phyloP scores from a whole-genome alignment of 225 moss, liverwort and hornwort genomes.

The Sphagnum tenellum region DNA sequence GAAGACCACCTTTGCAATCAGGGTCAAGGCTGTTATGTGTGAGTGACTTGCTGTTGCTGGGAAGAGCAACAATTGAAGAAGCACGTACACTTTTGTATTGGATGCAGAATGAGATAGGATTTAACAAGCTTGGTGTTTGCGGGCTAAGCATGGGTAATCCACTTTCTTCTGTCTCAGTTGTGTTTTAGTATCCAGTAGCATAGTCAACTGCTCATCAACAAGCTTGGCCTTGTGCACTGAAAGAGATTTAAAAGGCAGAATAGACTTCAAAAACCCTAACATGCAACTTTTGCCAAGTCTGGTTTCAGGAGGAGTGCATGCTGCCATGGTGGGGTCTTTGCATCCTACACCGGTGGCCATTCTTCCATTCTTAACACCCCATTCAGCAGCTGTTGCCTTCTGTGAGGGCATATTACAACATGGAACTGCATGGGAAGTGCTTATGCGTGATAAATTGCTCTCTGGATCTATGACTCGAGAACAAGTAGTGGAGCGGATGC shows the following conservation, averaged over 20 bases:
- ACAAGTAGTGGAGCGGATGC: slow-evolving; percentile 79
- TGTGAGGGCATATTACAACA: slow-evolving; percentile 95
- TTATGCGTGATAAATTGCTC: slow-evolving; percentile 77
- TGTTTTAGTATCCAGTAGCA: no score
- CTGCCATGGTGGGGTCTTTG: slow-evolving; percentile 94
- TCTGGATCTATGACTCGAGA: slow-evolving; percentile 73
- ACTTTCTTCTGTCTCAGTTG: neutral
- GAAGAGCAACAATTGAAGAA: slow-evolving; percentile 96
- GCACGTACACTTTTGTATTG: slow-evolving; percentile 76
- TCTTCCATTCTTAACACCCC: slow-evolving; percentile 80
- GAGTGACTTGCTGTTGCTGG: slow-evolving; percentile 80
- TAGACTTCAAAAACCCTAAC: neutral
- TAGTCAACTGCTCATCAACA: neutral
- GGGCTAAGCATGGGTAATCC: slow-evolving; percentile 92
- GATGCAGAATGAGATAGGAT: slow-evolving; percentile 65
- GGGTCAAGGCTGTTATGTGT: slow-evolving; percentile 90
- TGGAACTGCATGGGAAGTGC: slow-evolving; percentile 94
- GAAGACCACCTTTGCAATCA: slow-evolving; percentile 64
- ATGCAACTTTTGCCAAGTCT: neutral
- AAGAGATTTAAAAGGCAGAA: neutral
- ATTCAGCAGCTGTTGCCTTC: slow-evolving; percentile 96
- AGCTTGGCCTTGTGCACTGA: neutral
- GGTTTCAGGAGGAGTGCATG: slow-evolving; percentile 86
- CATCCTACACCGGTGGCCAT: slow-evolving; percentile 75
- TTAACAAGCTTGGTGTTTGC: slow-evolving; percentile 80